Evolutionary conservation across 2,329 filamentous ascomycete genomes (phyloP), one percentile per base, ranked within the genome.

Genomic region (Colletotrichum limetticola): DNA sequence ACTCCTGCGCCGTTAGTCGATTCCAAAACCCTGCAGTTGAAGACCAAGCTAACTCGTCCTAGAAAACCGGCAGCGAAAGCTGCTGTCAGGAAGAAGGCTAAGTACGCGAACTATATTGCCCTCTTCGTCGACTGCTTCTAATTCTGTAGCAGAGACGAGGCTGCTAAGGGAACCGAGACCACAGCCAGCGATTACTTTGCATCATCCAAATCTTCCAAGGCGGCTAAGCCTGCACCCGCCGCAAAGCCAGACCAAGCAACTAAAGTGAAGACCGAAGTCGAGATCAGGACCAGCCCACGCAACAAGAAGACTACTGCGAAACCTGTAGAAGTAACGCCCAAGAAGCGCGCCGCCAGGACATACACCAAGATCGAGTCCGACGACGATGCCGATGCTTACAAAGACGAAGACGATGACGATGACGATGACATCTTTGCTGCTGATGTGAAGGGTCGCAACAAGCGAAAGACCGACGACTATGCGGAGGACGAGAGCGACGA

Each of bases 391-490:
- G 87, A 90, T 77, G 88, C 86, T 5, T 90, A 89, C 71, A 83
- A 93, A 76, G 90, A 94, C 24, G 92, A 94, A 66, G 92, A 91
- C 42, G 91, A 93, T 46, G 87, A 89, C 7, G 90, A 94, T 57
- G 92, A 90, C 3, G 93, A 90, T n/a, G 95, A 98, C 77, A 95
- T 98, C 24, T 95, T 95, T 81, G 93, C 92, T 16, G 92, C 93
- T 4, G 91, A 94, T 75, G 89, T 88, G 42, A 93, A 91, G 79
- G 89, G 88, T 60, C 85, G 89, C 57, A 90, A 88, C 69, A 94
- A 91, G 79, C 87, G 89, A 61, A 93, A 91, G 77, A 91, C 91
- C 53, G 94, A 97, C 78, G 92, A 94, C 66, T 94, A 95, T 68
- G 88, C 90, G 71, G 93, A 93, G 73, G 93, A 93, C 72, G 90